Evolutionary conservation across 1,284 basidiomycete species (phyloP), one percentile per base, ranked within the genome.

Genomic region (Calocybe gambosa): DNA sequence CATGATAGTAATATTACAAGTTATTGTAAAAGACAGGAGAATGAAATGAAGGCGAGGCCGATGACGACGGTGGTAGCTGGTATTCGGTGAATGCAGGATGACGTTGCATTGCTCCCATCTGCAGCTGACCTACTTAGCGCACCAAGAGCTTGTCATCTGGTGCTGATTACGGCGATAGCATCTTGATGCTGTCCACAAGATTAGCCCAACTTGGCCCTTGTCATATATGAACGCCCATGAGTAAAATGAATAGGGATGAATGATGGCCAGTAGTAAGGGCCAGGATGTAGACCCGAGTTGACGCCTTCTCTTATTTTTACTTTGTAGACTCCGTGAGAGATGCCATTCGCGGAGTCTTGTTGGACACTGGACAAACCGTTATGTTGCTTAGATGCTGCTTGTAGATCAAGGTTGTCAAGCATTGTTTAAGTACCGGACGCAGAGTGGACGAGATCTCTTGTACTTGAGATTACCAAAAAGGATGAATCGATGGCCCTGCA

Each of bases 391-490:
- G 51, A 54, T 59, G 54, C 50, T 53, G 39, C 35, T 56, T 48
- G 10, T 43, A 55, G 58, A 57, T 61, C 53, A 59, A 61, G 53
- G 59, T 59, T 56, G 59, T 57, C 52, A 58, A 51, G 9, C 4
- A 23, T 7, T 42, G 39, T 34, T 29, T 19, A 31, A 20, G 36
- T 46, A 15, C 33, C 49, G 52, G 52, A 39, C 34, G 38, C 43
- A 55, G 47, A 52, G 51, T 46, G 54, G 50, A 20, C 31, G 40
- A 43, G 41, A 35, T 36, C 46, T 50, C 31, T 34, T 53, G 50
- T 53, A 46, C 46, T 49, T 53, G 45, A 45, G 36, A 46, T 47
- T 50, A 46, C 49, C 47, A 55, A 55, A 56, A 55, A 42, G 45
- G 43, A 44, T 43, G 28, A 56, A 55, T 38, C 42, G 43, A 44